A percentile compares a stretch with the other conserved stretches of the same genome.
phyloP scores from a whole-genome alignment of 2,329 filamentous ascomycete species.

The Venturia oleaginea region DNA sequence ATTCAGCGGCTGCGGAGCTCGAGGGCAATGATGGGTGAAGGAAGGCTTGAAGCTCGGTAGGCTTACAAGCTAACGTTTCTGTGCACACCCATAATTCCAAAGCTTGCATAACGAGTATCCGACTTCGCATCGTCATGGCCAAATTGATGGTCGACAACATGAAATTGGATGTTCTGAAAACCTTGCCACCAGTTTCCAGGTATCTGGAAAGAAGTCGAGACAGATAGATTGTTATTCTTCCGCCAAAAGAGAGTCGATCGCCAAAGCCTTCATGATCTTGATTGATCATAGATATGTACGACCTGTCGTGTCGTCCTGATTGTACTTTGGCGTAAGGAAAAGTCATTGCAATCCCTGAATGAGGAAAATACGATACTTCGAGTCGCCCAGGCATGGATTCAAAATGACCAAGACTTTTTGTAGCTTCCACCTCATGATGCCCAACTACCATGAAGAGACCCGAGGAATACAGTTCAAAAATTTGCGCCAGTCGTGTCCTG shows the following conservation, averaged over 20 bases:
- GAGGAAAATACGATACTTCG: conserved; percentile 44
- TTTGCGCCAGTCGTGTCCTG: conserved; percentile 48
- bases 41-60: conserved; percentile 20
- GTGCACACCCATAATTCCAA: conserved; percentile 22
- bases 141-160: conserved; percentile 40
- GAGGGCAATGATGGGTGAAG: background rate
- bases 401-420: conserved; percentile 40
- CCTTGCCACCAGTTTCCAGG: conserved; percentile 42
- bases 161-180: conserved; percentile 29
- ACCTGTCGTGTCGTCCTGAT: background rate
- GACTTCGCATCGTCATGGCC: conserved; percentile 18
- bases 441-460: conserved; percentile 46
- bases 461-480: conserved; percentile 49
- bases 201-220: conserved; percentile 3
- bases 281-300: background rate
- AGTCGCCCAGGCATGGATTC: conserved; percentile 42
- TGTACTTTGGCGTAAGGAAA: conserved; percentile 35
- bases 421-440: conserved; percentile 40
- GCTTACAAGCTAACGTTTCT: conserved; percentile 20
- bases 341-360: conserved; percentile 37
- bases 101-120: conserved; percentile 18
- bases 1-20: conserved; percentile 14
- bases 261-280: conserved; percentile 7
- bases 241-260: background rate
- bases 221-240: background rate